These are phyloP conservation scores for Saccharomyces mikatae DNA, from an alignment of 805 yeast genomes.

Conservation along the genomic window DNA sequence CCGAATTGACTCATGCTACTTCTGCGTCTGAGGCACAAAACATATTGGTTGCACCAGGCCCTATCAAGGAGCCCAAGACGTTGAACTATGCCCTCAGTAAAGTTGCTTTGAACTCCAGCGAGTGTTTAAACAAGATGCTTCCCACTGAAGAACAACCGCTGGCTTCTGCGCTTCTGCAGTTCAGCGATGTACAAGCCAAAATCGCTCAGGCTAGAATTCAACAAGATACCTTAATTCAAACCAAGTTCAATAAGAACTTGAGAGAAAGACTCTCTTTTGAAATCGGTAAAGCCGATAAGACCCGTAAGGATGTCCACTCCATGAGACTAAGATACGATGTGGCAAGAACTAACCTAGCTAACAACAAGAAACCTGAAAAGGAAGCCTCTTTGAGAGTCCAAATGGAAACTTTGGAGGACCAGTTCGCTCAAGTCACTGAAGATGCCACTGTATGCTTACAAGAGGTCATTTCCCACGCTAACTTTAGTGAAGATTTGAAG, in stretches of 20 bases:
- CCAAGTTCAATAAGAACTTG: slow-evolving; percentile 62
- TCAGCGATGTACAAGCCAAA: slow-evolving; percentile 62
- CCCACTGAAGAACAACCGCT: slow-evolving; percentile 41
- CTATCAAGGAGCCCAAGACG: slow-evolving; percentile 55
- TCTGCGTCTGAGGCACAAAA: slow-evolving; percentile 79
- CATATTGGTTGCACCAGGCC: slow-evolving; percentile 43
- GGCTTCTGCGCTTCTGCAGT: slow-evolving; percentile 54
- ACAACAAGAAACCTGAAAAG: slow-evolving; percentile 47
- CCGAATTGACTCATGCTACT: slow-evolving; percentile 61
- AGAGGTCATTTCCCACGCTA: slow-evolving; percentile 63
- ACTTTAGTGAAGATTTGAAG: slow-evolving; percentile 56
- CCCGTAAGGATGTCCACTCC: slow-evolving; percentile 67
- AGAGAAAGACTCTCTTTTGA: slow-evolving; percentile 52
- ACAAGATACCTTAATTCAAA: slow-evolving; percentile 66
- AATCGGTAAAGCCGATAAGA: slow-evolving; percentile 54
- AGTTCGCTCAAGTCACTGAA: slow-evolving; percentile 82
- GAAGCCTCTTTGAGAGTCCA: slow-evolving; percentile 67
- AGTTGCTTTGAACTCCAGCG: slow-evolving; percentile 48
- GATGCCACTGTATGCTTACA: slow-evolving; percentile 80
- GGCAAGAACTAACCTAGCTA: slow-evolving; percentile 49
- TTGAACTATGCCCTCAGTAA: slow-evolving; percentile 74
- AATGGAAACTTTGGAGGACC: slow-evolving; percentile 81
- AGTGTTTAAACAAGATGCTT: slow-evolving; percentile 26
- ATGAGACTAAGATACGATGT: slow-evolving; percentile 75
- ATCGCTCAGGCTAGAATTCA: slow-evolving; percentile 76